phyloP scores from a whole-genome alignment of 352 stramenopile species.

The Globisporangium emineosum region DNA sequence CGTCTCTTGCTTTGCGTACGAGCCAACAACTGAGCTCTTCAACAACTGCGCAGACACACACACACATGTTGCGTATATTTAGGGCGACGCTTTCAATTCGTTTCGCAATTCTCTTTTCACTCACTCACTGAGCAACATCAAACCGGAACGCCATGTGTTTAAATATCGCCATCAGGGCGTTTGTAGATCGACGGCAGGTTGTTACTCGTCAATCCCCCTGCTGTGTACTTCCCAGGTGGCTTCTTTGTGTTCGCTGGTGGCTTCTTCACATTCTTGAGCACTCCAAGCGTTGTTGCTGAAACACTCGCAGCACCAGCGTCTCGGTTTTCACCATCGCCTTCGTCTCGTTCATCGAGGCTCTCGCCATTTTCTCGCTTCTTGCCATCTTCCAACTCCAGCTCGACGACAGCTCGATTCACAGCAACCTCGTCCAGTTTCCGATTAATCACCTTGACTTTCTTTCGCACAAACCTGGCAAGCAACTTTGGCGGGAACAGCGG shows the following conservation, averaged over 20 bases:
- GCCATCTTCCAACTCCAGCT: slow-evolving; percentile 3
- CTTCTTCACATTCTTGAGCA: slow-evolving; percentile 7
- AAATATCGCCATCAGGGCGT: slow-evolving; percentile 8
- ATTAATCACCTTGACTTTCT: slow-evolving; percentile 50
- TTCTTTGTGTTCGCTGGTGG: background rate
- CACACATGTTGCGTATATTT: background rate
- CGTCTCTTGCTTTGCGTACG: background rate
- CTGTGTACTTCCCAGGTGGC: background rate
- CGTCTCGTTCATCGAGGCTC: background rate
- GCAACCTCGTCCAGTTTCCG: slow-evolving; percentile 41
- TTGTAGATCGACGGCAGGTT: slow-evolving; percentile 22
- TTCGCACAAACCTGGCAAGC: slow-evolving; percentile 55
- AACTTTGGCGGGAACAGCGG: slow-evolving; percentile 47
- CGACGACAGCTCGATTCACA: slow-evolving; percentile 8
- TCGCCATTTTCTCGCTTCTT: slow-evolving; percentile 8
- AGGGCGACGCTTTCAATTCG: background rate
- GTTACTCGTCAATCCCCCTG: slow-evolving; percentile 6
- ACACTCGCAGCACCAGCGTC: background rate
- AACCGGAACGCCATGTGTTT: background rate
- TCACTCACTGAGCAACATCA: too few species aligned
- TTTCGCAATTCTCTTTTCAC: background rate
- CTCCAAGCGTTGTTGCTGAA: background rate
- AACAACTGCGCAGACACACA: background rate
- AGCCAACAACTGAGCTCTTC: background rate
- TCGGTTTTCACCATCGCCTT: slow-evolving; percentile 4